Percentiles rank a stretch among this genome's conserved stretches.
Evolutionary conservation across 192 early-diverging fungal genomes (phyloP).

Genomic region (Neocallimastix lanati): DNA sequence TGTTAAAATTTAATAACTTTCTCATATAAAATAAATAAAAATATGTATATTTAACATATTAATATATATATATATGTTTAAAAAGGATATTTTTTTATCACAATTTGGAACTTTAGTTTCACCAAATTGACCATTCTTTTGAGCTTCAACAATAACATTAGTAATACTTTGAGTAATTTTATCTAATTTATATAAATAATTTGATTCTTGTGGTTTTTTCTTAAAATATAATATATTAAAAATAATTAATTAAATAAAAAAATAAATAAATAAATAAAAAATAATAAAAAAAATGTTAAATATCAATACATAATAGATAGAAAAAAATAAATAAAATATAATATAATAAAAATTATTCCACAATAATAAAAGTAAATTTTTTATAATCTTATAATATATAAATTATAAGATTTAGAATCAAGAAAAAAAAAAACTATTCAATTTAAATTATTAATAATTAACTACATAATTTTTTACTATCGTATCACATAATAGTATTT

Average conservation of each 20-base stretch:
- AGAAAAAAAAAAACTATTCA: no score
- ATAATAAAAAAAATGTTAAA: background rate
- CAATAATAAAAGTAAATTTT: no score
- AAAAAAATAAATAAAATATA: background rate
- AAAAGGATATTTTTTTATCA: constrained; percentile 1
- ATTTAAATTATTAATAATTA: no score
- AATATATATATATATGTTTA: background rate
- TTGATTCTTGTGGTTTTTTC: constrained; percentile 78
- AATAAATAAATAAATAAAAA: background rate
- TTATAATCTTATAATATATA: no score
- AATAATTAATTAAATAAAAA: background rate
- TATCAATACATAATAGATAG: background rate
- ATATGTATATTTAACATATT: no score
- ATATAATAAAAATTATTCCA: no score
- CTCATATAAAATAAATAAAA: no score
- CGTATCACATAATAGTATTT: no score
- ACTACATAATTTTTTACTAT: no score
- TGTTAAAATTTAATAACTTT: constrained; percentile 2
- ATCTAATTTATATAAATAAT: constrained; percentile 83
- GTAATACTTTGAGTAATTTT: constrained; percentile 60
- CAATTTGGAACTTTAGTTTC: constrained; percentile 15
- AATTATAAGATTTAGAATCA: no score
- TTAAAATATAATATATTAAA: constrained; percentile 1
- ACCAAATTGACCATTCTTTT: constrained; percentile 42
- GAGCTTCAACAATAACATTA: constrained; percentile 52